Percentiles rank a stretch among this genome's conserved stretches.
These are phyloP conservation scores for Tetrahymena malaccensis DNA, from an alignment of 73 alveolate genomes.

Conservation along the genomic window DNA sequence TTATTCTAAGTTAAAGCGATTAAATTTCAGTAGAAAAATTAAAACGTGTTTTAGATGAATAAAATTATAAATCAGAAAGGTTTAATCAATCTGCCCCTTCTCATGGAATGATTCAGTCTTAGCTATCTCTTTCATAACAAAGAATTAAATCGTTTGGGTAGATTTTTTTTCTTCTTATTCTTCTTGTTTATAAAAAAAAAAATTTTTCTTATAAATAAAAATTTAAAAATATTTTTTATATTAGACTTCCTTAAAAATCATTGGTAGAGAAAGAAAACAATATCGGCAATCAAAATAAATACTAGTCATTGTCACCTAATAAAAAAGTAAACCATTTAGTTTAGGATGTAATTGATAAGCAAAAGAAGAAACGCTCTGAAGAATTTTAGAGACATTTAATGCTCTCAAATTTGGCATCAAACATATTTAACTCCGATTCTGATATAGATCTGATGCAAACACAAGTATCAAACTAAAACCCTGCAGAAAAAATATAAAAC, in stretches of 20 bases:
- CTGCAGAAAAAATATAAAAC: not conserved
- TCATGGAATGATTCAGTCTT: not conserved
- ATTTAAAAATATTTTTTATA: not conserved
- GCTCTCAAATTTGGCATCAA: not conserved
- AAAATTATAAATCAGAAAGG: not conserved
- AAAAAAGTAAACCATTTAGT: not conserved
- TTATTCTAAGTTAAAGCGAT: not conserved
- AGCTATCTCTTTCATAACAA: not conserved
- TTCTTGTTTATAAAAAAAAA: too few relatives aligned
- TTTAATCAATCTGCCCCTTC: not conserved
- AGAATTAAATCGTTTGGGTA: not conserved
- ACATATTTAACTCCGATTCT: not conserved
- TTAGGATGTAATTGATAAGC: not conserved
- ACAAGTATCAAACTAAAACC: not conserved
- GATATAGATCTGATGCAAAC: not conserved
- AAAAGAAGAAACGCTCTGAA: not conserved
- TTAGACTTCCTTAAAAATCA: not conserved
- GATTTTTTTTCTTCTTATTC: not conserved
- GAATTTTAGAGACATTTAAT: not conserved
- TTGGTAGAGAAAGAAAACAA: not conserved
- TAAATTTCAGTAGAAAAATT: not conserved
- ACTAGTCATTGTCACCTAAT: not conserved
- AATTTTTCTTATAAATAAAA: not conserved
- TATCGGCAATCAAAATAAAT: not conserved
- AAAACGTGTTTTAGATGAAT: not conserved